These are phyloP conservation scores for Colletotrichum sp. DNA, from an alignment of 2,329 filamentous ascomycete genomes.

Conservation along the genomic window DNA sequence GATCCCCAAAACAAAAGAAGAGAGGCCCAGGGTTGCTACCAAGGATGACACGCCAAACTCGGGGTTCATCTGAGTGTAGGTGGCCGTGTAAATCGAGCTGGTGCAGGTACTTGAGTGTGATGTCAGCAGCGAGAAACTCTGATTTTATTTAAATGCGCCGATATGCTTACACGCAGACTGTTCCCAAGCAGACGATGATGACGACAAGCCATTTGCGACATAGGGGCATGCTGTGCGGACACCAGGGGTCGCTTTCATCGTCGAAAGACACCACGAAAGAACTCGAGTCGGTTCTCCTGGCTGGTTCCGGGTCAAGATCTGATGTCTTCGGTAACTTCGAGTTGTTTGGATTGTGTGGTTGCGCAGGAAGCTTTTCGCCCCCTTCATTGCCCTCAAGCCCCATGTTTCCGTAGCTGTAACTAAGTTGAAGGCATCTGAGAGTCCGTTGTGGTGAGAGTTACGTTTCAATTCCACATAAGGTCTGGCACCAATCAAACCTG, in stretches of 20 bases:
- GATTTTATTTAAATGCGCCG: background rate
- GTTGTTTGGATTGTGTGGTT: background rate
- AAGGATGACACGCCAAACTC: slow-evolving; percentile 76
- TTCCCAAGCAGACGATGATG: slow-evolving; percentile 71
- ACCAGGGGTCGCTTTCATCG: slow-evolving; percentile 73
- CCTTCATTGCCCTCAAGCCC: background rate
- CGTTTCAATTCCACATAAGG: fast-evolving
- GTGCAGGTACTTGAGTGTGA: slow-evolving; percentile 69
- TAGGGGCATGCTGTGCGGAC: slow-evolving; percentile 71
- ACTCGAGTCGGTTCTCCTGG: background rate
- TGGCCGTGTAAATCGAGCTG: slow-evolving; percentile 85
- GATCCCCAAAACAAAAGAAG: slow-evolving; percentile 80
- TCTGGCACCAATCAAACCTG: background rate
- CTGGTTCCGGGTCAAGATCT: slow-evolving; percentile 39
- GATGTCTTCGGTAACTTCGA: background rate
- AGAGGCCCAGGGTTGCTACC: slow-evolving; percentile 80
- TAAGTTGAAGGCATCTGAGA: background rate
- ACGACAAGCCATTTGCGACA: slow-evolving; percentile 80
- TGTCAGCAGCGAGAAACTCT: background rate
- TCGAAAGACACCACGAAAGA: slow-evolving; percentile 77
- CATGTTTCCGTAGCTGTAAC: background rate
- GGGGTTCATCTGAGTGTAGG: slow-evolving; percentile 75
- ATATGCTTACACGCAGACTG: slow-evolving; percentile 77
- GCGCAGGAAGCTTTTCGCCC: background rate
- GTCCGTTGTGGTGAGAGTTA: background rate